Base-by-base conservation (phyloP, 2,329 filamentous ascomycete genomes). In the Chrysosphaeria jannelii region DNA sequence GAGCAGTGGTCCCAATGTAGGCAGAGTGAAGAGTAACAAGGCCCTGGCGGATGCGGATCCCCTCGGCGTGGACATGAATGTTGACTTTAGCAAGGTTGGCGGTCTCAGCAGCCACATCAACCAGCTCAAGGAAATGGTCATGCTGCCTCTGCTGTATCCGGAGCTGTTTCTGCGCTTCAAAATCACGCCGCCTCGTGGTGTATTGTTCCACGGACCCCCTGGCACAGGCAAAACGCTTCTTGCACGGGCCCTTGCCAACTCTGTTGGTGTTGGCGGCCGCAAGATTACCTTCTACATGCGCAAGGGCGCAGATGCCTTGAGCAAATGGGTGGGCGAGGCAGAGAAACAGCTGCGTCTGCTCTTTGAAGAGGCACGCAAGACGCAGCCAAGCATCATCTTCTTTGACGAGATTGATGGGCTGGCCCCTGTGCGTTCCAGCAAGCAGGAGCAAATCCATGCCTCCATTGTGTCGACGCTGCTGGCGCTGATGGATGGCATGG, bases 231-330 rank as follows among this genome's bases (percentile, higher is more conserved):
- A 91, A 50, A 97, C 85, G 8, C 53, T 97, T n/a, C 59, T 97
- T 29, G 85, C 88, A 24, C 64, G 85, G 36, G 85, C 85, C 20
- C 52, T 97, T 22, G 79, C 88, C 23, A 88, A 85, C 26, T 88
- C 74, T 29, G 70, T 90, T 28, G 79, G 76, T 31, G 64, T 71
- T 8, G 71, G 81, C 23, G 81, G 81, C 12, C 68, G 70, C 33
- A 93, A 93, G 41, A 85, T 97, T 31, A 93, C 79, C 0, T 97
- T 97, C 36, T 97, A 93, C 45, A 97, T 97, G 85, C 70, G 85
- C 29, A 97, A 97, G 45, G 88, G 85, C 39, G 88, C 85, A 13
- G 85, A 97, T 54, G 79, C 79, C 10, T 51, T 97, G 30, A 91
- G 79, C 44, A 97, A 97, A 46, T 97, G 85, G 85, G 85, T 97